Base-by-base conservation (phyloP, 1,139 yeast genomes). In the Sugiyamaella pinicola region DNA sequence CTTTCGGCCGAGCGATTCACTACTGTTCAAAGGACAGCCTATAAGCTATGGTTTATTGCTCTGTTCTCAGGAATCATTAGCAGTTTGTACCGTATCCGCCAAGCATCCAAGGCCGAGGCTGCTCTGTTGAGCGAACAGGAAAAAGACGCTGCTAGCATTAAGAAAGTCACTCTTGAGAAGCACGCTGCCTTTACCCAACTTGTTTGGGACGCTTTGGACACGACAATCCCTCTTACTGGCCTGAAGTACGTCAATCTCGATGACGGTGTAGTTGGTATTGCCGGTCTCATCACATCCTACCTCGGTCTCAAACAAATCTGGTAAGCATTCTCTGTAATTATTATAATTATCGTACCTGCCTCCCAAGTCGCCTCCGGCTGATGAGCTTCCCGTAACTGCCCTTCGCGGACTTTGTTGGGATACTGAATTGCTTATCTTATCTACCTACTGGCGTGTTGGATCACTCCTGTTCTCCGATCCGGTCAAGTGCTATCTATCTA, bases 231-330 rank as follows among this genome's bases (percentile, higher is more conserved):
- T 22, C 74, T 85, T 67, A 83, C 86, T 69, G 80, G 84, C 48
- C 78, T 88, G 70, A 77, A 80, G 56, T 72, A 76, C 70, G 74
- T 86, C 64, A 75, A 80, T 63, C 42, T 55, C 15, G 83, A 85
- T 67, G 97, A 91, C 63, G 95, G 96, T 49, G 78, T 85, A 48
- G 80, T 89, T 53, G 97, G 96, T 48, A 74, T 85, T 59, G 91
- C 95, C 45, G 98, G 98, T 69, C 78, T 86, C 31, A 74, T 87
- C 57, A 89, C 97, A 29, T 85, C 96, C 40, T 57, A 84, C 53
- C 75, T 90, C 72, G 96, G 96, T 37, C 76, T 88, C 57, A 80
- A 78, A 66, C 90, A 87, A 63, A 73, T 86, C 60, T 91, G 93
- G 93, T 72, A 41, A 31, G 35, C 35, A 9, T 13, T 17, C 13